phyloP scores from a whole-genome alignment of 768 basidiomycete species.

The Amyloporia xantha region DNA sequence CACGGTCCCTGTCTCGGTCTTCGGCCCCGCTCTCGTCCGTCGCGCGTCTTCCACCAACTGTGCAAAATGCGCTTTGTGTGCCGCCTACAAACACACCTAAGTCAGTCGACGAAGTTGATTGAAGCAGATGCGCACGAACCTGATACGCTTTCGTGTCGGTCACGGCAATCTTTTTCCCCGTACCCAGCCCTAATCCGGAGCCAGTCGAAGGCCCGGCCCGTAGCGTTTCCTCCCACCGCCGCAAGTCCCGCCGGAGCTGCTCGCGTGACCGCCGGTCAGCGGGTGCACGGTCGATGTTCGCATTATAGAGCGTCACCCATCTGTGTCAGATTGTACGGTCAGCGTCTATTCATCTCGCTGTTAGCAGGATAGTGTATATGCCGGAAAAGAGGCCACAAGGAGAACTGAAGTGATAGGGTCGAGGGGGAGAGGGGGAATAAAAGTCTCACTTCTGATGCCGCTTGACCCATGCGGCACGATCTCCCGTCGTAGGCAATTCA shows the following conservation, averaged over 20 bases:
- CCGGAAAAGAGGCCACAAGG: no score
- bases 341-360: no score
- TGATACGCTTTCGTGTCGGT: slow-evolving; percentile 22
- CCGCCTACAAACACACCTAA: slow-evolving; percentile 16
- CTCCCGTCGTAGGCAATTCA: slow-evolving; percentile 44
- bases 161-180: slow-evolving; percentile 25
- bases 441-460: slow-evolving; percentile 53
- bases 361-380: no score
- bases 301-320: slow-evolving; percentile 66
- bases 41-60: slow-evolving; percentile 30
- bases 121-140: slow-evolving; percentile 9
- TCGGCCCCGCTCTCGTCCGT: slow-evolving; percentile 8
- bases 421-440: no score
- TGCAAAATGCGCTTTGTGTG: slow-evolving; percentile 26
- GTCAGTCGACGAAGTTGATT: neutral
- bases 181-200: slow-evolving; percentile 1
- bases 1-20: neutral
- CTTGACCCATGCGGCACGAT: slow-evolving; percentile 41
- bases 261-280: slow-evolving; percentile 37
- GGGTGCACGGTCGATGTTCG: slow-evolving; percentile 55
- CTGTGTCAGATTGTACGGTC: slow-evolving; percentile 27
- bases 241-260: slow-evolving; percentile 47
- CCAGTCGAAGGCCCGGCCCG: slow-evolving; percentile 33
- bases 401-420: no score
- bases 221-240: slow-evolving; percentile 43